Conservation (phyloP, 805 yeast genomes). For the Cyberlindnera misumaiensis region DNA sequence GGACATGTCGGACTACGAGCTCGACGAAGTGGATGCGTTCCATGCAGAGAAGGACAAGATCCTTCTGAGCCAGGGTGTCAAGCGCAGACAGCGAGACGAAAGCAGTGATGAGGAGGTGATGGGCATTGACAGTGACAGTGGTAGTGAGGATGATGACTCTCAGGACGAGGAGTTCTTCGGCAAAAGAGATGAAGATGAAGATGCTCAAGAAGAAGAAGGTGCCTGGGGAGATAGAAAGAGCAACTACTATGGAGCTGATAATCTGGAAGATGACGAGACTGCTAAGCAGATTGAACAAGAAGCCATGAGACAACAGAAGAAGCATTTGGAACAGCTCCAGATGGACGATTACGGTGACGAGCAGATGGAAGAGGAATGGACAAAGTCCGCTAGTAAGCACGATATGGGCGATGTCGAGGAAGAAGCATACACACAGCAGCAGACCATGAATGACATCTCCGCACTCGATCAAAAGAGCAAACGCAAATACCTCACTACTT, state of each 20-base stretch:
- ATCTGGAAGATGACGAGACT: constrained; percentile 55
- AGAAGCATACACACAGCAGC: constrained; percentile 25
- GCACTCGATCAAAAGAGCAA: constrained; percentile 48
- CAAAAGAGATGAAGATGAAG: constrained; percentile 27
- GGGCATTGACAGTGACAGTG: constrained; percentile 30
- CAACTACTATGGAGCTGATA: constrained; percentile 49
- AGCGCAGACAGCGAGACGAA: constrained; percentile 33
- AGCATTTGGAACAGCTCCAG: constrained; percentile 66
- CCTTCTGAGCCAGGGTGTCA: constrained; percentile 41
- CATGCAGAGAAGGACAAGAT: constrained; percentile 53
- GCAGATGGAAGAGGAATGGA: constrained; percentile 77
- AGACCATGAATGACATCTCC: constrained; percentile 36
- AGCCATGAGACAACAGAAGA: constrained; percentile 80
- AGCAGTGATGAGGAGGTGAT: constrained; percentile 45
- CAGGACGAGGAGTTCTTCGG: constrained; percentile 25
- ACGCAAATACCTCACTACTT: constrained; percentile 44
- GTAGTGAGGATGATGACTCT: constrained; percentile 26
- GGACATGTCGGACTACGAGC: constrained; percentile 32
- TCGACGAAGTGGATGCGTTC: constrained; percentile 66
- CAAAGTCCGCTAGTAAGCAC: constrained; percentile 45
- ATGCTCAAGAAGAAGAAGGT: constrained; percentile 33
- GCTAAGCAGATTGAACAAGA: constrained; percentile 79
- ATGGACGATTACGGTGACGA: constrained; percentile 76
- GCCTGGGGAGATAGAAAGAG: constrained; percentile 40
- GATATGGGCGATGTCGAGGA: constrained; percentile 28